phyloP scores from a whole-genome alignment of 2,329 filamentous ascomycete genomes.

The Paraphaeosphaeria sporulosa region DNA sequence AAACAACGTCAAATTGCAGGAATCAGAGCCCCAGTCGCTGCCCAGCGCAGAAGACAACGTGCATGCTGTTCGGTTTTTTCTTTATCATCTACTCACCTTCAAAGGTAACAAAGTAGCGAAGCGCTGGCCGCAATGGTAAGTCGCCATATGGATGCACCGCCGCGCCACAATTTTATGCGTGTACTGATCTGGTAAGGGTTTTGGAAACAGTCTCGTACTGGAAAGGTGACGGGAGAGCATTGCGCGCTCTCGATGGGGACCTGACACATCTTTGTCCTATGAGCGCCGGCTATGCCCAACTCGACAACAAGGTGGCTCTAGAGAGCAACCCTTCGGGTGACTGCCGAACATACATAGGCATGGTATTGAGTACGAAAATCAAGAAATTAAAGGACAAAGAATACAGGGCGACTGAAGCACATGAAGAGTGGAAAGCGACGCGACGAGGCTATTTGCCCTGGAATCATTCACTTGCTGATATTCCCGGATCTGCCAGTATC shows the following conservation, averaged over 20 bases:
- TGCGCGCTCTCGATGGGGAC: slow-evolving; percentile 19
- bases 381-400: slow-evolving; percentile 14
- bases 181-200: slow-evolving; percentile 18
- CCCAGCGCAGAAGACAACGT: slow-evolving; percentile 14
- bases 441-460: background rate
- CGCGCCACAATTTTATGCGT: background rate
- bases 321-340: slow-evolving; percentile 10
- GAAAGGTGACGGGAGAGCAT: slow-evolving; percentile 22
- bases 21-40: slow-evolving; percentile 13
- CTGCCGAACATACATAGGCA: slow-evolving; percentile 11
- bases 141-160: background rate
- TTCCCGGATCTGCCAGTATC: no score
- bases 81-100: slow-evolving; percentile 29
- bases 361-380: slow-evolving; percentile 5
- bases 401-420: background rate
- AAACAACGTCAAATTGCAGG: slow-evolving; percentile 10
- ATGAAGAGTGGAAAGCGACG: slow-evolving; percentile 11
- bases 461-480: background rate
- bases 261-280: slow-evolving; percentile 23
- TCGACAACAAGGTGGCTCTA: slow-evolving; percentile 5
- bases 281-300: slow-evolving; percentile 12
- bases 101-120: slow-evolving; percentile 19
- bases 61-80: slow-evolving; percentile 29
- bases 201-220: slow-evolving; percentile 33
- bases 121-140: slow-evolving; percentile 26